Evolutionary conservation across 2,329 filamentous ascomycete species (phyloP), one percentile per base, ranked within the genome.

Genomic region (Aspergillus sp.): DNA sequence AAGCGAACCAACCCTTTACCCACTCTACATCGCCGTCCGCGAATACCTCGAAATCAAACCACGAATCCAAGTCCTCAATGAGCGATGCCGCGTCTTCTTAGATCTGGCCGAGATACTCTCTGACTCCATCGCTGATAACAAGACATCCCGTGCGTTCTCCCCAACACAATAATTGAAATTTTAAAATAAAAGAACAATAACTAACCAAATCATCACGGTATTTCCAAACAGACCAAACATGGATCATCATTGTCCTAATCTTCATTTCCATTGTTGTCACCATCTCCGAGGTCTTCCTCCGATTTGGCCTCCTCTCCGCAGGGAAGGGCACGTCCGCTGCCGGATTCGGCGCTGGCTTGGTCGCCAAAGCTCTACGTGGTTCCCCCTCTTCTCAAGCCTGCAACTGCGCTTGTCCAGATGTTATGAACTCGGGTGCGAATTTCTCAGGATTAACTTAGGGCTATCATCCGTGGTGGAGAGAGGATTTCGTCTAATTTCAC

Each of bases 1-100:
- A 73, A 90, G 90, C 11, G 95, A 99, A 72, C 95, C 95, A 17
- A 97, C 91, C 0, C 83, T 99, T 0, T 91, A 97, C 72, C 95
- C 95, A 0, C 87, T 99, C 27, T 99, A 99, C 79, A 88, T 87
- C 58, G 95, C 93, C 59, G 91, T 98, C 51, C 90, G 95, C 67
- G 95, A 98, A 74, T 99, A 99, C 71, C 88, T 99, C 60, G 95
- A 99, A 71, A 98, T 99, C 73, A 93, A 96, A 70, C 91, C 90
- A 7, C 91, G 95, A 55, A 96, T 96, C 72, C 91, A 96, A 75
- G 93, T 98, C 23, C 88, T 99, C 63, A 99, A 99, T 76, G 95
- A 98, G 77, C 89, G 95, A 53, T 99, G 95, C 73, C 88, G 90
- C 43, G 95, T 99, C 51, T 99, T 99, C 77, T 84, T 99, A 17